These are phyloP conservation scores for Amniculicola lignicola DNA, from an alignment of 495 filamentous ascomycete species.

Conservation along the genomic window DNA sequence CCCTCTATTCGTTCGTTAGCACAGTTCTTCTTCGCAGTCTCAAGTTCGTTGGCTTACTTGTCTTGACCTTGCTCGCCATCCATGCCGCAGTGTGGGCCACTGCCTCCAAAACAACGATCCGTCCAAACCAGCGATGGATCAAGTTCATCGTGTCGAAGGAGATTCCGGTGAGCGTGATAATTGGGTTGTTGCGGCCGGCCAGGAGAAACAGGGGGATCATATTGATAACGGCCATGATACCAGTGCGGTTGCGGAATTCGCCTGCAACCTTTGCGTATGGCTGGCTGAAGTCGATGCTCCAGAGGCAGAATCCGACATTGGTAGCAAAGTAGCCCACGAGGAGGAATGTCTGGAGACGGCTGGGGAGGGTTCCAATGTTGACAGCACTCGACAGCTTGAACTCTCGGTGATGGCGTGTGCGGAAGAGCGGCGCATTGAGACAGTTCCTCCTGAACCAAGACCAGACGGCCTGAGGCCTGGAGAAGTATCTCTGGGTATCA, in stretches of 20 bases:
- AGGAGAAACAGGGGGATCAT: constrained; percentile 71
- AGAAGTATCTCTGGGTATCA: constrained; percentile 43
- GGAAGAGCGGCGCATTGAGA: constrained; percentile 79
- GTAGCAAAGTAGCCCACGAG: constrained; percentile 61
- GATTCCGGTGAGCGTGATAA: constrained; percentile 70
- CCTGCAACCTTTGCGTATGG: constrained; percentile 47
- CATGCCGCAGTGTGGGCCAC: constrained; percentile 70
- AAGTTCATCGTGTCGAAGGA: constrained; percentile 98
- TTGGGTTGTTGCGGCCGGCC: constrained; percentile 66
- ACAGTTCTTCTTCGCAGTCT: neutral
- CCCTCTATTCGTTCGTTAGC: constrained; percentile 46
- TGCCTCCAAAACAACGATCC: constrained; percentile 74
- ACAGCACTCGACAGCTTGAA: constrained; percentile 72
- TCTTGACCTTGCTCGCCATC: constrained; percentile 64
- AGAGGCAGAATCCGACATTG: constrained; percentile 63
- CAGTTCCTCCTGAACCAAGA: constrained; percentile 67
- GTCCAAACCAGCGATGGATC: constrained; percentile 91
- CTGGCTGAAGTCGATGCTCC: constrained; percentile 55
- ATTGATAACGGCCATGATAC: constrained; percentile 72
- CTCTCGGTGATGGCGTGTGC: constrained; percentile 81
- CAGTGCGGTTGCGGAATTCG: constrained; percentile 70
- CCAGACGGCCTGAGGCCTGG: constrained; percentile 42
- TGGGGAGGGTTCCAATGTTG: constrained; percentile 82
- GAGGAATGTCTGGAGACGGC: constrained; percentile 73
- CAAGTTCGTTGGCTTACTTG: constrained; percentile 37